Evolutionary conservation across 164 flowering plant species (phyloP).

Genomic region (Sedum album): DNA sequence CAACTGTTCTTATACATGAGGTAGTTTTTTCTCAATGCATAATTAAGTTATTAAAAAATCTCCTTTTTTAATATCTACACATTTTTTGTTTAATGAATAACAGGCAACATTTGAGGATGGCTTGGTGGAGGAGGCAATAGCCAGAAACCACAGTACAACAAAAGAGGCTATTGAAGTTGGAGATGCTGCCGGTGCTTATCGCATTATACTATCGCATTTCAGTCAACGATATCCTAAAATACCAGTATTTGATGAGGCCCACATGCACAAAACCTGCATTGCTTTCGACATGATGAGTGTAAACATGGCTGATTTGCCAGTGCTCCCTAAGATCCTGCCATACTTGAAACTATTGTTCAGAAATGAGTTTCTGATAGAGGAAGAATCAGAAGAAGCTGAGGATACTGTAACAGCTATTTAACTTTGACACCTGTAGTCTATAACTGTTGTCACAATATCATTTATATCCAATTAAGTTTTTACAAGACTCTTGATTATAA

Average conservation of each 20-base stretch:
- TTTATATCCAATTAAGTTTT: too few relatives aligned
- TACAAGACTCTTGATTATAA: too few relatives aligned
- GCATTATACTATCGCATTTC: slow-evolving; percentile 88
- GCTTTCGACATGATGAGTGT: slow-evolving; percentile 96
- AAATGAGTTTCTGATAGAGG: slow-evolving; percentile 44
- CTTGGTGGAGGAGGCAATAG: slow-evolving; percentile 78
- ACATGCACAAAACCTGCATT: slow-evolving; percentile 83
- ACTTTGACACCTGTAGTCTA: background rate
- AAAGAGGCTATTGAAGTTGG: slow-evolving; percentile 85
- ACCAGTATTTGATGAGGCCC: slow-evolving; percentile 68
- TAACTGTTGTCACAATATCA: too few relatives aligned
- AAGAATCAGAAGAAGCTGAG: slow-evolving; percentile 52
- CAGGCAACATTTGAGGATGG: slow-evolving; percentile 99
- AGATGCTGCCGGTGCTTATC: slow-evolving; percentile 58
- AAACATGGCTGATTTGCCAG: slow-evolving; percentile 74
- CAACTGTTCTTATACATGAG: slow-evolving; percentile 95
- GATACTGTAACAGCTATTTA: slow-evolving; percentile 13
- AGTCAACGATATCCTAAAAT: slow-evolving; percentile 97
- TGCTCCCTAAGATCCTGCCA: slow-evolving; percentile 78
- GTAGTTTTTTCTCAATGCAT: slow-evolving; percentile 28
- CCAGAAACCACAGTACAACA: slow-evolving; percentile 92
- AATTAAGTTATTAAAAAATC: too few relatives aligned
- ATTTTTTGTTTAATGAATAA: slow-evolving; percentile 13
- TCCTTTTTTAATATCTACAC: too few relatives aligned
- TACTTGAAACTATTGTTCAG: slow-evolving; percentile 69